Evolutionary conservation across 805 yeast genomes (phyloP), one percentile per base, ranked within the genome.

Genomic region (Candida coquimbonensis): DNA sequence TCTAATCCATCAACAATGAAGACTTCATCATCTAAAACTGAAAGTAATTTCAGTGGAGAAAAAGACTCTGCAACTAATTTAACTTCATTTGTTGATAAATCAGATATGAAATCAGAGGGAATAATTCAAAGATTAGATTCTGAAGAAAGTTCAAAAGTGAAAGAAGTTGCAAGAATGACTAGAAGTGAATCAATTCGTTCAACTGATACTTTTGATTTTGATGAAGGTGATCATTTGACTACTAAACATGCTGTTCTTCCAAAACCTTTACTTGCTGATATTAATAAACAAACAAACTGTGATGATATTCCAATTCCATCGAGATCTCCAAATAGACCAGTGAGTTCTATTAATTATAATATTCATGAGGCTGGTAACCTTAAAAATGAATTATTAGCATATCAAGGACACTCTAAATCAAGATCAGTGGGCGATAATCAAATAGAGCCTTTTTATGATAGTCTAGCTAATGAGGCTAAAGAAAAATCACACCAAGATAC

Each of bases 271-370:
- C 11, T 26, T 7, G 34, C 45, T 5, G 48, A 45, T 21, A 8
- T 27, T 2, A 42, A 38, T 7, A 25, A 27, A 17, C 24, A n/a
- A 19, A 42, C 37, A 9, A 38, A 27, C 4, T 38, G 33, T 24
- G 48, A 45, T n/a, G 38, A 42, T 25, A n/a, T 41, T 7, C 48
- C 58, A 2, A 54, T 59, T 38, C 63, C 63, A 13, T 55, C 63
- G 13, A 54, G 63, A 48, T 58, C 63, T 1, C 55, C 56, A 43
- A 46, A 47, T 8, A 58, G 63, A 54, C 63, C 63, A n/a, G 39
- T 53, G 5, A 52, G 57, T 39, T 51, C 49, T 2, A 21, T 44
- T 5, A 14, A 17, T 27, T 19, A 25, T 54, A 5, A 45, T 11
- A 43, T 12, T 17, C 16, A 19, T 16, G 26, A 39, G 16, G 11